Evolutionary conservation across 768 basidiomycete genomes (phyloP), one percentile per base, ranked within the genome.

Genomic region (Lactarius hatsudake): DNA sequence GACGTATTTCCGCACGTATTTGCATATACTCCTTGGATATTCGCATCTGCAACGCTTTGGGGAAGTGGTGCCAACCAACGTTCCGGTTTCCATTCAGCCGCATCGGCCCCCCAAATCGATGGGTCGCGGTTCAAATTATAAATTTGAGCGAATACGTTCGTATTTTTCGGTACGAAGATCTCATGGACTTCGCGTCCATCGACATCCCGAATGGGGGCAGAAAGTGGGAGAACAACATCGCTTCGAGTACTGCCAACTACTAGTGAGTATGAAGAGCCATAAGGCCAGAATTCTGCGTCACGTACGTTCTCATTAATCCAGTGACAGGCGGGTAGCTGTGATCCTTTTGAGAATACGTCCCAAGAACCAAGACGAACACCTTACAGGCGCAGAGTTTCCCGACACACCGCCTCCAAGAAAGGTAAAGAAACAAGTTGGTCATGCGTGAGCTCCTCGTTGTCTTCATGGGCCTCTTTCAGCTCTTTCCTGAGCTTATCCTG

Each of bases 61-160:
- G 73, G 73, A 10, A 74, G 63, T 10, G 70, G 71, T 30, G 56
- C 53, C 5, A 81, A 70, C 79, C 79, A 83, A 42, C 81, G 75
- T 62, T 81, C 81, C 10, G 81, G 81, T 62, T 75, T 79, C 78
- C 79, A 83, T 61, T 79, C 78, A 12, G 75, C 43, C 3, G 79
- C 75, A 67, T 83, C 81, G 8, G 71, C 69, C 1, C 81, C 82
- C 82, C 81, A 83, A 1, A 80, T 32, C n/a, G 17, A 63, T 42
- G 55, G 45, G 17, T 64, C 42, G 51, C 42, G 65, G 70, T 83
- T 82, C 12, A 73, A 72, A 18, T 73, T 75, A 13, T 75, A 61
- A 34, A 78, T 69, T 4, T 73, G 62, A 32, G 71, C 45, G 43
- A 71, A 67, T 18, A 78, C 65, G 43, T 71, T 66, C 20, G 76